A percentile compares a stretch with the other conserved stretches of the same genome.
phyloP scores from a whole-genome alignment of 2,329 filamentous ascomycete genomes.

The Penicillium vulpinum region DNA sequence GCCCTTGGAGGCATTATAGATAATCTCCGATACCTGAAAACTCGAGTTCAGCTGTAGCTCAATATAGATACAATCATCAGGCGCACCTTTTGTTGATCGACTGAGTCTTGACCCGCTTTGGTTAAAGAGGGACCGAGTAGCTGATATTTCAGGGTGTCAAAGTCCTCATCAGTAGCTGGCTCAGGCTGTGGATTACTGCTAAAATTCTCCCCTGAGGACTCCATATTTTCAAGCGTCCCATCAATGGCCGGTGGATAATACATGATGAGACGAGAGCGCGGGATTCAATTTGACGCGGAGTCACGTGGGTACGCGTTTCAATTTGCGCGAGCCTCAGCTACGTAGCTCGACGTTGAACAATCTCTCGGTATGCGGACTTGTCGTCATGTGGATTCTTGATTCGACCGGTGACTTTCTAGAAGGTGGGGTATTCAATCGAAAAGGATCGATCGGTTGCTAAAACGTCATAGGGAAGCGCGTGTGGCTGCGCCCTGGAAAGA shows the following conservation, averaged over 20 bases:
- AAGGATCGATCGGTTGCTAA: constrained; percentile 8
- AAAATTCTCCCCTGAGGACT: constrained; percentile 19
- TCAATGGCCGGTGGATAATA: constrained; percentile 1
- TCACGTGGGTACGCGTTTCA: constrained; percentile 41
- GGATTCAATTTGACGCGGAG: constrained; percentile 23
- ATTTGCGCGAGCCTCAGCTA: constrained; percentile 13
- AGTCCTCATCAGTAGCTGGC: constrained; percentile 22
- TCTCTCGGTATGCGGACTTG: constrained; percentile 10
- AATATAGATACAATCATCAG: background rate
- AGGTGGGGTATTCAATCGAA: constrained; percentile 46
- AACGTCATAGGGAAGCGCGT: constrained; percentile 62
- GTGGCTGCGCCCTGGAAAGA: constrained; percentile 84
- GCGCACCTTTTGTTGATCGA: constrained; percentile 81
- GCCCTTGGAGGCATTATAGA: constrained; percentile 94
- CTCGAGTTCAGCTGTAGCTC: constrained; percentile 6
- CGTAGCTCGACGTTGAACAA: constrained; percentile 1
- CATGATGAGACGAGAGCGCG: constrained; percentile 8
- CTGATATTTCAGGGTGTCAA: constrained; percentile 80
- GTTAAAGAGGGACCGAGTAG: constrained; percentile 87
- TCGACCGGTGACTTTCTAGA: constrained; percentile 51
- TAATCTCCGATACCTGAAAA: constrained; percentile 80
- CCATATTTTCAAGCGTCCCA: constrained; percentile 24
- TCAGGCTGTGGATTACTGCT: constrained; percentile 5
- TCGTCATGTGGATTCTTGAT: constrained; percentile 65
- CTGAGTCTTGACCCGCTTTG: constrained; percentile 87